These are phyloP conservation scores for Kalmusia sp. DNA, from an alignment of 2,329 filamentous ascomycete genomes.

Conservation along the genomic window DNA sequence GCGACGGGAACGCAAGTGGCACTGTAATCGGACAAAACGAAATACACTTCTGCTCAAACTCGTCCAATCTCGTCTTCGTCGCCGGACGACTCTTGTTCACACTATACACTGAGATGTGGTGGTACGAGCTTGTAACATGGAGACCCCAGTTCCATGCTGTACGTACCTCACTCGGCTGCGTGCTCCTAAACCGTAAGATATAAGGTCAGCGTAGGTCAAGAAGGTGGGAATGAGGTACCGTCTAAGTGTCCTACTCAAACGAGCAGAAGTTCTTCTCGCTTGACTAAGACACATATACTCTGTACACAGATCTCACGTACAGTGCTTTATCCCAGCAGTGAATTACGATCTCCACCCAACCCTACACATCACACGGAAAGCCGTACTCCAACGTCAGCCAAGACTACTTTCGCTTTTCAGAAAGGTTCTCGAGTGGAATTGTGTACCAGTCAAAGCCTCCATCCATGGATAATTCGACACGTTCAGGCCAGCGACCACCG, in stretches of 20 bases:
- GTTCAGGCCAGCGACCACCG: conserved; percentile 59
- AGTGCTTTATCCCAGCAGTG: conserved; percentile 55
- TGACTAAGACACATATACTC: no score
- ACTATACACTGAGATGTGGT: conserved; percentile 66
- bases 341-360: conserved; percentile 55
- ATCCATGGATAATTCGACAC: conserved; percentile 69
- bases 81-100: conserved; percentile 58
- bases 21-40: conserved; percentile 60
- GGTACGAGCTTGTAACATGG: conserved; percentile 69
- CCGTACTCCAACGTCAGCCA: conserved; percentile 72
- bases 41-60: conserved; percentile 56
- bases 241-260: no score
- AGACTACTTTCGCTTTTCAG: conserved; percentile 65
- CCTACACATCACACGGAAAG: conserved; percentile 62
- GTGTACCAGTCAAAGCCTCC: conserved; percentile 71
- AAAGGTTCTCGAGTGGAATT: conserved; percentile 66
- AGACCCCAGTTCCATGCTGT: conserved; percentile 68
- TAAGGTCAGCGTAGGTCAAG: conserved; percentile 24
- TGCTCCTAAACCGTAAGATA: conserved; percentile 35
- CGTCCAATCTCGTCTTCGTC: conserved; percentile 56
- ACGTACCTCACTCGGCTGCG: conserved; percentile 52
- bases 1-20: conserved; percentile 42
- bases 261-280: no score
- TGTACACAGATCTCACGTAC: no score
- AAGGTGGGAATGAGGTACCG: no score